Base-by-base conservation (phyloP, 805 yeast genomes). In the Lachancea sp. region DNA sequence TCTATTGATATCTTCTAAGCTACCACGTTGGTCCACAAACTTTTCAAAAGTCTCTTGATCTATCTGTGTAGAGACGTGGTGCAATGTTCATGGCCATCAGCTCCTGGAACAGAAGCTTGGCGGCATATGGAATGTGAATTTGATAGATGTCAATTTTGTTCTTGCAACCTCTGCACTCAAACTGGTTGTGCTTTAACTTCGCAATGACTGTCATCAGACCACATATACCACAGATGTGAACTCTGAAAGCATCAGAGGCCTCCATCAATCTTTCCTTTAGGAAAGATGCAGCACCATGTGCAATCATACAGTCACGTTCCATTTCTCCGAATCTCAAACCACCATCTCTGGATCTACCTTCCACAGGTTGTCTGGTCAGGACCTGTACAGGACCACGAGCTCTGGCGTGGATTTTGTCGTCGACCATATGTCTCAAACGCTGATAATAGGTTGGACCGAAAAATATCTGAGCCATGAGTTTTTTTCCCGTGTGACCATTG, bases 291-390 rank as follows among this genome's bases (percentile, higher is more conserved):
- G 97, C 98, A 67, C 99, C 99, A 65, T 93, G 98, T 2, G 99
- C 99, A 75, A 93, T 93, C 53, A 93, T 96, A 82, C 99, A 93
- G 73, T 93, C 99, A 69, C 99, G 85, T 67, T 93, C 99, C 99
- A 93, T 93, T 71, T 93, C 99, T 59, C 99, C 99, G 66, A 93
- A 77, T 73, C 99, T 83, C 64, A 93, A 77, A 63, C 99, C 99
- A 78, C 99, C 99, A 68, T 93, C 99, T 68, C 99, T 79, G 2
- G 97, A 88, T 68, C 99, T 79, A 81, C 99, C 99, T 70, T 91
- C 98, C 51, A 90, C 96, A 3, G 99, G 99, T 69, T 91, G 99
- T 72, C 98, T 85, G 3, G 99, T 91, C 67, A 91, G 74, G 47
- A 91, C 95, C 75, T 91, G 98, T 50, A 91, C 95, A 13, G 99